Percentiles rank a stretch among this genome's conserved stretches.
These are phyloP conservation scores for Anisodus acutangulus DNA, from an alignment of 257 asterid genomes.

Conservation along the genomic window DNA sequence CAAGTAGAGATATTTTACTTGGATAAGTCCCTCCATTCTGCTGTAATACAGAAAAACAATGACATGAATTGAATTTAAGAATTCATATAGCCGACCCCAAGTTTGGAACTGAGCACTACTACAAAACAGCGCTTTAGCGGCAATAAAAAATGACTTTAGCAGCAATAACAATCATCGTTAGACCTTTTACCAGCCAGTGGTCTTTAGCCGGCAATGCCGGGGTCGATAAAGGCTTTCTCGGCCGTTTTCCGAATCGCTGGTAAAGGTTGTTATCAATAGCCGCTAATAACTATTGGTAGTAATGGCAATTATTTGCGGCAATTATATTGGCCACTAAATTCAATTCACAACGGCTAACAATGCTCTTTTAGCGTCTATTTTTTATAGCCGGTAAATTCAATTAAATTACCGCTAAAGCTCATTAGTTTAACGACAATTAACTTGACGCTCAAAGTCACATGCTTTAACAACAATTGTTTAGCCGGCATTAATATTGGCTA, in stretches of 20 bases:
- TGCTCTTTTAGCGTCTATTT: not conserved
- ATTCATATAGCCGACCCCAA: too few species aligned
- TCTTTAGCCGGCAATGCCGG: not conserved
- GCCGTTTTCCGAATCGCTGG: not conserved
- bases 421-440: too few species aligned
- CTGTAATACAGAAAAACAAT: not conserved
- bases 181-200: too few species aligned
- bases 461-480: too few species aligned
- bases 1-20: slow-evolving; percentile 45
- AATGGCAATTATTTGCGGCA: too few species aligned
- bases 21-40: slow-evolving; percentile 47
- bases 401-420: not conserved
- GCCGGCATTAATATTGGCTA: too few species aligned
- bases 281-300: not conserved
- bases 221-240: not conserved
- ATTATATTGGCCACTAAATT: not conserved
- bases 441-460: too few species aligned
- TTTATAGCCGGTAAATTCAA: not conserved
- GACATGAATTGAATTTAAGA: not conserved
- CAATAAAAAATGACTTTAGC: not conserved
- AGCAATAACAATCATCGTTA: not conserved
- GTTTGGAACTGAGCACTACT: not conserved
- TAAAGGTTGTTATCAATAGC: too few species aligned
- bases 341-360: too few species aligned
- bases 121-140: not conserved